Base-by-base conservation (phyloP, 2,329 filamentous ascomycete species). In the Clonostachys byssicola region DNA sequence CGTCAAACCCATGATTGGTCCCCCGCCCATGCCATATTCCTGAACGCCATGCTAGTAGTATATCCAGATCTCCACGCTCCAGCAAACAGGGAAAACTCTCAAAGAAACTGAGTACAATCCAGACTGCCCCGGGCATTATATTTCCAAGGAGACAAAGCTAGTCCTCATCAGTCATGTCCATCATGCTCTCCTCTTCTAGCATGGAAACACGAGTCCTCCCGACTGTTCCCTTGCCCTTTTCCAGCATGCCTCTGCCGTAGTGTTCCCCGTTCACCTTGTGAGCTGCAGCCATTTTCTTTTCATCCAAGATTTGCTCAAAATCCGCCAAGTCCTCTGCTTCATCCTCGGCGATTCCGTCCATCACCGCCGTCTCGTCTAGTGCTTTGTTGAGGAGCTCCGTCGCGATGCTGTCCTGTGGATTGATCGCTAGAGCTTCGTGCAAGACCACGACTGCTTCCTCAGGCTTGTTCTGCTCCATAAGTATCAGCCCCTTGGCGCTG, bases 341-440 rank as follows among this genome's bases (percentile, higher is more conserved):
- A 1, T 74, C 75, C 34, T 68, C 68, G 5, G 72, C 72, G 8
- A 72, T 66, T 3, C 64, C 68, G 42, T 71, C 72, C 18, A 69
- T 53, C 14, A 70, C 56, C 4, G 77, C 74, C 38, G 83, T 78
- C 63, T 86, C 81, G 30, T 81, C 78, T 2, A 90, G 70, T 5
- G 88, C 87, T 60, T 85, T 86, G 57, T 81, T 84, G 34, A 94
- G 70, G 44, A 94, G 68, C 61, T 94, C 89, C 1, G 86, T 91
- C 3, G 89, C 88, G 53, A 92, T 86, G 6, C 87, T 83, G 59
- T 94, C 89, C 65, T 94, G 89, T 0, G 89, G 86, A 34, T 81
- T 79, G 18, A 92, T 83, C 0, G 88, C 86, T 14, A 94, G 74
- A 2, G 89, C 89, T 64, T 96, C 89, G 56, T 97, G 94, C 23